These are phyloP conservation scores for Trichoderma breve DNA, from an alignment of 2,329 filamentous ascomycete genomes.

Conservation along the genomic window DNA sequence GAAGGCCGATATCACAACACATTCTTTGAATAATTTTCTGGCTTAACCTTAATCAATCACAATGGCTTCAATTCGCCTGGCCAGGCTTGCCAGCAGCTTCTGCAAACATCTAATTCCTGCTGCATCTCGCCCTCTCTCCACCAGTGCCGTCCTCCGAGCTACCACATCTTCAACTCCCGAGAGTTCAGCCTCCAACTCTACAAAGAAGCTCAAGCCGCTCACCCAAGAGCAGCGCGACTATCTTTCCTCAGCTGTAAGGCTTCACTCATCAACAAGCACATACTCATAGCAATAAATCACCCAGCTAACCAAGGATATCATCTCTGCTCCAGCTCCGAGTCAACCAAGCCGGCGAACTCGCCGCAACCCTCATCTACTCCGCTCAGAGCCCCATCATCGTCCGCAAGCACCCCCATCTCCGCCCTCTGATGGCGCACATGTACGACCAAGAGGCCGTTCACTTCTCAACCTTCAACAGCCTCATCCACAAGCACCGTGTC, in stretches of 20 bases:
- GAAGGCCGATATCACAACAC: not conserved
- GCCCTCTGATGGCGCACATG: constrained; percentile 94
- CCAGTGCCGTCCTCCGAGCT: constrained; percentile 24
- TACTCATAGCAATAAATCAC: not conserved
- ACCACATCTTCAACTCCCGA: constrained; percentile 12
- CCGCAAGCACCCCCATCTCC: constrained; percentile 78
- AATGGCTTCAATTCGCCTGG: constrained; percentile 26
- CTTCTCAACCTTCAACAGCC: constrained; percentile 77
- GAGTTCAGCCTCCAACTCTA: not conserved
- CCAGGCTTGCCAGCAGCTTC: constrained; percentile 17
- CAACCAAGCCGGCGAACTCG: constrained; percentile 97
- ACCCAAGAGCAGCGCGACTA: constrained; percentile 70
- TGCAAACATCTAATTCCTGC: constrained; percentile 12
- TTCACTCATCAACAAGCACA: not conserved
- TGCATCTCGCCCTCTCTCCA: constrained; percentile 21
- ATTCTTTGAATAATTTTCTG: not conserved
- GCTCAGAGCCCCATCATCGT: constrained; percentile 82
- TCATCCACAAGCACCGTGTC: constrained; percentile 82
- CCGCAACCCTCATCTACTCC: constrained; percentile 89
- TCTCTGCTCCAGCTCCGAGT: constrained; percentile 68
- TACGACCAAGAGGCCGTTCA: constrained; percentile 93
- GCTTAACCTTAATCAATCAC: not conserved
- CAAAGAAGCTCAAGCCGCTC: constrained; percentile 56
- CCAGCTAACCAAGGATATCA: not conserved
- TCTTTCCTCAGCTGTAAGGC: constrained; percentile 66